phyloP scores from a whole-genome alignment of 176 grass and related monocot genomes.

The Cymbopogon citratus region DNA sequence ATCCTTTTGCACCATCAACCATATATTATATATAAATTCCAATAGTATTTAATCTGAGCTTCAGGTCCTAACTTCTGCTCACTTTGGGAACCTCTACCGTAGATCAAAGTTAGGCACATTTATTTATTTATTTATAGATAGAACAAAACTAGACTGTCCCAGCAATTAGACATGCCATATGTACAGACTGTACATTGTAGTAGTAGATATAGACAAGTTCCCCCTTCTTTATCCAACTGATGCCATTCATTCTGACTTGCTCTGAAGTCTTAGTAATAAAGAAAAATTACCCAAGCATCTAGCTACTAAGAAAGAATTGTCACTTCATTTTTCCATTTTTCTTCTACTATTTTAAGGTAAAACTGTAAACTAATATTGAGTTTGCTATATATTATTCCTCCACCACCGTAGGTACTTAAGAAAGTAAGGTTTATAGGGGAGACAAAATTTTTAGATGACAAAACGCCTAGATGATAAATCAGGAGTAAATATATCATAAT shows the following conservation, averaged over 20 bases:
- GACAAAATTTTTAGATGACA: background rate
- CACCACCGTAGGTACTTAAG: background rate
- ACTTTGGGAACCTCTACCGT: background rate
- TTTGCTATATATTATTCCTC: background rate
- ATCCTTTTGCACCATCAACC: background rate
- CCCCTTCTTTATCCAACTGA: background rate
- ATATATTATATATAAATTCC: too few species aligned
- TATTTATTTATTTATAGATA: background rate
- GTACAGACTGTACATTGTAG: background rate
- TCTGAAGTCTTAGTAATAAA: background rate
- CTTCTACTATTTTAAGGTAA: background rate
- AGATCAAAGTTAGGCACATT: background rate
- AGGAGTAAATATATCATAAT: background rate
- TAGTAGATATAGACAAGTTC: background rate
- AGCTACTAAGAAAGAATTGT: background rate
- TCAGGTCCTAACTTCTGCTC: background rate
- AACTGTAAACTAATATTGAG: background rate
- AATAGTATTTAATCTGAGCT: background rate
- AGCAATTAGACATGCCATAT: background rate
- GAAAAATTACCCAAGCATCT: background rate
- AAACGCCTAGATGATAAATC: background rate
- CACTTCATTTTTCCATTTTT: background rate
- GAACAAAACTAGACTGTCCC: background rate
- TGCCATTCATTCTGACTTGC: background rate
- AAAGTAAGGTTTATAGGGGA: background rate